These are phyloP conservation scores for Anaeramoeba ignava DNA, from an alignment of 78 protist species.

Conservation along the genomic window DNA sequence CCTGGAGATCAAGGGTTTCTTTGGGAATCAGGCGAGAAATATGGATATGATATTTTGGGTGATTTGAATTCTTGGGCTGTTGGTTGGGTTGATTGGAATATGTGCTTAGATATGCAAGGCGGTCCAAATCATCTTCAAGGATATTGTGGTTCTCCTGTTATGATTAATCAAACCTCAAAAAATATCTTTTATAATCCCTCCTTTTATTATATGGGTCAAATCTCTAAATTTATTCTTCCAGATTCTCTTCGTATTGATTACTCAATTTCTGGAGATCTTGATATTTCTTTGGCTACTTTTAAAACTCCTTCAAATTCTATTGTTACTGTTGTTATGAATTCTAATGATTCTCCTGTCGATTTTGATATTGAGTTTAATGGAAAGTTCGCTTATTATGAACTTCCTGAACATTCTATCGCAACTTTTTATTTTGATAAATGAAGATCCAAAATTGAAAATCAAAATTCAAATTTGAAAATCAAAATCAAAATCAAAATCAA, in stretches of 20 bases:
- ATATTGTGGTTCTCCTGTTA: constrained; percentile 17
- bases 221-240: constrained; percentile 5
- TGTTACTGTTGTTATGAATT: background rate
- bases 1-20: background rate
- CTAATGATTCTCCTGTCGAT: background rate
- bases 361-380: background rate
- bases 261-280: background rate
- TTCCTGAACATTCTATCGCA: background rate
- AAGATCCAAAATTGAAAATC: no score
- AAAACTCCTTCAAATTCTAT: background rate
- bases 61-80: constrained; percentile 3
- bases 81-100: constrained; percentile 37
- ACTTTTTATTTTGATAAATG: background rate
- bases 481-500: no score
- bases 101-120: constrained; percentile 9
- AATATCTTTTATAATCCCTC: background rate
- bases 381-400: background rate
- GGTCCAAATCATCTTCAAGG: constrained; percentile 27
- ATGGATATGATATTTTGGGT: constrained; percentile 24
- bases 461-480: no score
- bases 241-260: background rate
- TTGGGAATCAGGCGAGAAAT: background rate
- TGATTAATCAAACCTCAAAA: background rate
- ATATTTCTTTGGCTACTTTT: background rate
- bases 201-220: constrained; percentile 27